These are phyloP conservation scores for Penicillium paradoxum DNA, from an alignment of 495 filamentous ascomycete species.

Conservation along the genomic window DNA sequence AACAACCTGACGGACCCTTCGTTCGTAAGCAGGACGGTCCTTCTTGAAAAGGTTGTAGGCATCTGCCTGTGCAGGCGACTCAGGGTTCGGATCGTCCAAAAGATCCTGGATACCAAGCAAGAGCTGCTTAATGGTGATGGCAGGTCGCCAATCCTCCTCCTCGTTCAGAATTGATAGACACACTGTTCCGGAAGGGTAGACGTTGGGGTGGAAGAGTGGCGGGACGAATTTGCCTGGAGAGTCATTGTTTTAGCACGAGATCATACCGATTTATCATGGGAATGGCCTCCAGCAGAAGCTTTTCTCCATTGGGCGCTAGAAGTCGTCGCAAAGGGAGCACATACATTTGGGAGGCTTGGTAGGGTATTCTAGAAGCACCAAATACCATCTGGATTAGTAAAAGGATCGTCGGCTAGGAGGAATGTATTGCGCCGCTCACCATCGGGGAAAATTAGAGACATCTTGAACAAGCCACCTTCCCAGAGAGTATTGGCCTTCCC, in stretches of 20 bases:
- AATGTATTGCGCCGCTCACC: constrained; percentile 53
- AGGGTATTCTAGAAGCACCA: constrained; percentile 72
- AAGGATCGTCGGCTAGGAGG: constrained; percentile 5
- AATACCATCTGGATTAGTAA: constrained; percentile 10
- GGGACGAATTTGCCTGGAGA: constrained; percentile 87
- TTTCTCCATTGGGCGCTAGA: not conserved
- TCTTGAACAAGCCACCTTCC: constrained; percentile 94
- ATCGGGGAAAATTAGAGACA: constrained; percentile 89
- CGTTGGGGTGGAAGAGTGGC: constrained; percentile 96
- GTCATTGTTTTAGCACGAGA: not conserved
- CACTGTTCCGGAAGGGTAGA: constrained; percentile 97
- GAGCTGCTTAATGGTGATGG: constrained; percentile 97
- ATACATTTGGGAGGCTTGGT: constrained; percentile 98
- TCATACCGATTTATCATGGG: not conserved
- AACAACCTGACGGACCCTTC: constrained; percentile 78
- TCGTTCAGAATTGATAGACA: constrained; percentile 98
- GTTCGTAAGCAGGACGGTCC: constrained; percentile 81
- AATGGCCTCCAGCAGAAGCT: not conserved
- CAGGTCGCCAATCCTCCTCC: constrained; percentile 96
- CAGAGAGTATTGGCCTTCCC: constrained; percentile 94
- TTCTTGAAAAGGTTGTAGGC: constrained; percentile 97
- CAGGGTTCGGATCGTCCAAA: constrained; percentile 93
- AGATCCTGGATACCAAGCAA: constrained; percentile 93
- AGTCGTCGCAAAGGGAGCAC: constrained; percentile 17
- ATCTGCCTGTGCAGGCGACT: constrained; percentile 94